phyloP scores from a whole-genome alignment of 1,284 basidiomycete genomes.

The Ganoderma lingzhi region DNA sequence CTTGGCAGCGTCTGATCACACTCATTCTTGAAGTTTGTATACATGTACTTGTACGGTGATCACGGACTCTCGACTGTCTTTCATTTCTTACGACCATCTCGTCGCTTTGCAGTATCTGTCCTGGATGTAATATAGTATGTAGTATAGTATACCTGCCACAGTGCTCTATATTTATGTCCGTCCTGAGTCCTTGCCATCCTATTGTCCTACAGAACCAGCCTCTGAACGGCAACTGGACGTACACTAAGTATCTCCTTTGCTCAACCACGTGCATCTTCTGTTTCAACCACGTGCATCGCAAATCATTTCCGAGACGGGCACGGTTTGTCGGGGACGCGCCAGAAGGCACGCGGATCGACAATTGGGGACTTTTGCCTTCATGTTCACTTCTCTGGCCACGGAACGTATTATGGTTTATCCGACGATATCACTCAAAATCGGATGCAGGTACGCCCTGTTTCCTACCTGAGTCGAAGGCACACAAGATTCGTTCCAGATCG shows the following conservation, averaged over 20 bases:
- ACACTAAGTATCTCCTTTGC: no score
- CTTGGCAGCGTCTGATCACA: not conserved
- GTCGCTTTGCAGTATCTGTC: not conserved
- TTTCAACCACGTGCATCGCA: not conserved
- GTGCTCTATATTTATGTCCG: not conserved
- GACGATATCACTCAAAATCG: conserved; percentile 12
- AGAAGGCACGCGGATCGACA: not conserved
- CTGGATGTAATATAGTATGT: not conserved
- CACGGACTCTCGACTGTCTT: not conserved
- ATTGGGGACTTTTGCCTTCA: not conserved
- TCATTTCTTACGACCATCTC: not conserved
- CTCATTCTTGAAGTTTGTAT: not conserved
- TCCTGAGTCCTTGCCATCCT: not conserved
- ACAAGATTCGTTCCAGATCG: conserved; percentile 4
- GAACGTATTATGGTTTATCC: conserved; percentile 15
- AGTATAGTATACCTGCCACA: not conserved
- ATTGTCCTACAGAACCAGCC: not conserved
- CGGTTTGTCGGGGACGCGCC: not conserved
- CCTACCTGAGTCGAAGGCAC: not conserved
- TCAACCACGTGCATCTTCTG: no score
- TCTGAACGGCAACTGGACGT: no score
- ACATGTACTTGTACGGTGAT: not conserved
- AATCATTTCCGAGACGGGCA: not conserved
- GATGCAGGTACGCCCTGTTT: not conserved
- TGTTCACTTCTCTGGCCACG: not conserved